Percentiles rank a stretch among this genome's conserved stretches.
Conservation (phyloP, 2,329 filamentous ascomycete species). For the Paecilomyces sp. region DNA sequence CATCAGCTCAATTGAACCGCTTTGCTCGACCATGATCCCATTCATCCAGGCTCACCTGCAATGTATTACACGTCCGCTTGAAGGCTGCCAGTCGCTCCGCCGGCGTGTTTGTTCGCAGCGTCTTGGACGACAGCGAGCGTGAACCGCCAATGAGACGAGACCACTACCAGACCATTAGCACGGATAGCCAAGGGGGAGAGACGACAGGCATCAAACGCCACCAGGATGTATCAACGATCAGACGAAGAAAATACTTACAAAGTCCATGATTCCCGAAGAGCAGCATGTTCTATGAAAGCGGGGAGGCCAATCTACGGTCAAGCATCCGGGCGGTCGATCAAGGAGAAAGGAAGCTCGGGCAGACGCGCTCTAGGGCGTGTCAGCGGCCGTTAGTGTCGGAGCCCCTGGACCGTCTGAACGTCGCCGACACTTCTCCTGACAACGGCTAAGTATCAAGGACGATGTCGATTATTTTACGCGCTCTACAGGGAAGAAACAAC, state of each 20-base stretch:
- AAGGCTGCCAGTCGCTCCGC: constrained; percentile 56
- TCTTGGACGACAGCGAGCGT: constrained; percentile 39
- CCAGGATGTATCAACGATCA: neutral
- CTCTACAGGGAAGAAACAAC: neutral
- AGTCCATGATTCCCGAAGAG: constrained; percentile 33
- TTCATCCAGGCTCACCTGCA: constrained; percentile 5
- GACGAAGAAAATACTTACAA: constrained; percentile 29
- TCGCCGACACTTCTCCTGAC: neutral
- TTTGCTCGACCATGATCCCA: neutral
- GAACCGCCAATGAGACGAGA: constrained; percentile 55
- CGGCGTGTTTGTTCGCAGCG: constrained; percentile 46
- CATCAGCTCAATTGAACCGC: neutral
- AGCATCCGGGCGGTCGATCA: neutral
- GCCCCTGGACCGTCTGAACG: neutral
- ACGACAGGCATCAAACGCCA: neutral
- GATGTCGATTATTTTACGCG: neutral
- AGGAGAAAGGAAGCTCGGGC: neutral
- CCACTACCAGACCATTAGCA: constrained; percentile 38
- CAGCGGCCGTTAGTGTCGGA: neutral
- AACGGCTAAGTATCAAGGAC: neutral
- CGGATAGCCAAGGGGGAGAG: neutral
- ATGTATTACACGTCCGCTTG: constrained; percentile 51
- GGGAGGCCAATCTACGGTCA: neutral
- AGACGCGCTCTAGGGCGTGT: neutral
- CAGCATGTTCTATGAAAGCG: constrained; percentile 16